These are phyloP conservation scores for Trichophyton schoenleinii DNA, from an alignment of 2,329 filamentous ascomycete species.

Conservation along the genomic window DNA sequence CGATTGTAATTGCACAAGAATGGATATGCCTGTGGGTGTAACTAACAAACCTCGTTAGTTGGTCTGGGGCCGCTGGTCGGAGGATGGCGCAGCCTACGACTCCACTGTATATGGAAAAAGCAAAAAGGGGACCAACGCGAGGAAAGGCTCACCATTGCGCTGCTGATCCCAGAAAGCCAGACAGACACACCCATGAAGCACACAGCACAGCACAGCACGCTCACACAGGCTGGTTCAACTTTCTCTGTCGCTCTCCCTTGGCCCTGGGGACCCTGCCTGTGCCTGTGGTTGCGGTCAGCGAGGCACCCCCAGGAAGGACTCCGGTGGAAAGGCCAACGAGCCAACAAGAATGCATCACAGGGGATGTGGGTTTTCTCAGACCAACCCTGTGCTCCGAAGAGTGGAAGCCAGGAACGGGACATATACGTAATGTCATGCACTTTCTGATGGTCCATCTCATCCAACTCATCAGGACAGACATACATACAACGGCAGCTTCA, in stretches of 20 bases:
- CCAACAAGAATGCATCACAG: background rate
- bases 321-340: background rate
- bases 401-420: background rate
- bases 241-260: background rate
- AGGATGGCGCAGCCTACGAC: constrained; percentile 5
- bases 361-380: background rate
- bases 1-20: constrained; percentile 3
- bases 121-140: background rate
- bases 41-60: constrained; percentile 4
- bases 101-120: background rate
- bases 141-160: background rate
- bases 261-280: background rate
- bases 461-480: too few species aligned
- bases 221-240: background rate
- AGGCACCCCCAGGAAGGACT: background rate
- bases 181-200: background rate
- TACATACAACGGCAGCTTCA: background rate
- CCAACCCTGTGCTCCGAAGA: constrained; percentile 1
- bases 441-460: background rate
- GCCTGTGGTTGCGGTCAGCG: constrained; percentile 4
- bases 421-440: constrained; percentile 2
- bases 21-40: constrained; percentile 3
- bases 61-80: constrained; percentile 6
- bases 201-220: background rate
- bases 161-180: background rate